Base-by-base conservation (phyloP, 768 basidiomycete species). In the Pisolithus marmoratus region DNA sequence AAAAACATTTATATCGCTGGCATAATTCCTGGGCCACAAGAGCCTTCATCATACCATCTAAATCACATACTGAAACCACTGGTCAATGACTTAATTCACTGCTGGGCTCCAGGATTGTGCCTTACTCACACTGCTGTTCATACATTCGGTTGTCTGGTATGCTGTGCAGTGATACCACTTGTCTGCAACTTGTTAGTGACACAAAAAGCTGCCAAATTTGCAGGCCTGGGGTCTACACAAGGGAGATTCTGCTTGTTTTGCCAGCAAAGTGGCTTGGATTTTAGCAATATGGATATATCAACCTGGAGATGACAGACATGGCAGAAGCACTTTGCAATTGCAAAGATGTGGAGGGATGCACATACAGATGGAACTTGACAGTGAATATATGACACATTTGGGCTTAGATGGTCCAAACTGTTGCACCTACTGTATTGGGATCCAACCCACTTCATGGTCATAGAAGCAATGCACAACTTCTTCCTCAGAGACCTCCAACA, bases 1-100 rank as follows among this genome's bases (percentile, higher is more conserved):
- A 64, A 72, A 41, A 73, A 77, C 54, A 60, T 75, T 48, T 75
- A 63, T 49, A 53, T 72, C 1, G 67, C 65, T 49, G 48, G 50
- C 11, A 23, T 5, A 50, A 65, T 14, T 31, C 41, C 20, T 52
- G 46, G 14, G 55, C 55, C 27, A 29, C 65, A 24, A 44, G 60
- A 73, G 48, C 72, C 66, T 0, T 51, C 57, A 1, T 48, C 66
- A 0, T 41, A 63, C 0, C 54, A 69, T 31, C 58, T 74, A 8
- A 74, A 77, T 36, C 70, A 74, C 40, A 57, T 72, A 23, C 56
- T 79, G 2, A n/a, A 29, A 0, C 72, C 68, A 1, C 63, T 77
- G 14, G 62, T 77, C 5, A 62, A 72, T 36, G 65, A 73, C n/a
- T 59, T 77, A 0, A 43, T 69, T 2, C 29, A 46, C 0, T 58